Evolutionary conservation across 805 yeast species (phyloP), one percentile per base, ranked within the genome.

Genomic region (Saturnispora serradocipensis): DNA sequence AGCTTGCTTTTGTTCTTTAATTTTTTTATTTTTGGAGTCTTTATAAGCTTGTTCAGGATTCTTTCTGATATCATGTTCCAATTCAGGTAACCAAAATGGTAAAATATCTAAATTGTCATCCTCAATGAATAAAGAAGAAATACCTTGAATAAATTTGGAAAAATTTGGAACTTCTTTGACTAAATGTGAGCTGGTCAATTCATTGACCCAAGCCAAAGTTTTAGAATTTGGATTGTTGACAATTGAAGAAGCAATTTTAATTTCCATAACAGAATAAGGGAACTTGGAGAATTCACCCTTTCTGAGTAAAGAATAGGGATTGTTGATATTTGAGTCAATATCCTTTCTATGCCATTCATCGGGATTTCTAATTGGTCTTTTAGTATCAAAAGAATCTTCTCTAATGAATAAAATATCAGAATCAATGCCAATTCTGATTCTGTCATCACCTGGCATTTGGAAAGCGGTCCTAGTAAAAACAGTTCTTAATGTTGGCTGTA

Each of bases 401-500:
- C 98, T 80, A 55, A 91, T 83, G 64, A 87, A 90, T 49, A 83
- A 64, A 52, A 93, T 80, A 65, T 93, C 93, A 15, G 95, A 84
- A 69, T 91, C 98, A 56, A 91, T 87, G 43, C 87, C 83, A 54
- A 93, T 82, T 65, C 98, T 82, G 38, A 90, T 84, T 62, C 91
- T 80, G 66, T 90, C 95, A 66, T 93, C 98, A 53, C 97, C 97
- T 3, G 99, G 99, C 60, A 91, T 91, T 73, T 91, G 97, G 74
- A 93, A 91, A 2, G 98, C 98, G 5, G 96, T 87, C 67, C 98
- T 78, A 42, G 88, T 86, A 71, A 87, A 88, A 36, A 84, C 79
- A 10, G 97, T 79, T 71, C 98, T 82, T 65, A 93, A 70, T 38
- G 87, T 80, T 13, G 99, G 99, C 68, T 88, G 86, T 56, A 91